Conservation (phyloP, 371 early-diverging fungal genomes). For the Mucor ambiguus region DNA sequence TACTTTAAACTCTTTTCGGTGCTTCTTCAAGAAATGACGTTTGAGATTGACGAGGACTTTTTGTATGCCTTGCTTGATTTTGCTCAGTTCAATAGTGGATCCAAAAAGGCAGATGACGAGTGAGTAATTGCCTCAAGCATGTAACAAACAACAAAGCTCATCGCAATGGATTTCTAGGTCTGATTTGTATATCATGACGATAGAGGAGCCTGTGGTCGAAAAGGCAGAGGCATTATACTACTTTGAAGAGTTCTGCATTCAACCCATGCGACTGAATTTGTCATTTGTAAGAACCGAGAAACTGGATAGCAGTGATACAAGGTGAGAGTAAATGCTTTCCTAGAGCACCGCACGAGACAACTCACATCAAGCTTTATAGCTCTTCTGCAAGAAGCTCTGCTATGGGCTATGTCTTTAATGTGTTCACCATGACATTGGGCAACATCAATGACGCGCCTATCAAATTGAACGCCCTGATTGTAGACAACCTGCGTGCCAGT, state of each 20-base stretch:
- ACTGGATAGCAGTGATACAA: constrained; percentile 38
- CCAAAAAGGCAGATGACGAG: constrained; percentile 16
- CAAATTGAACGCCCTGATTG: constrained; percentile 78
- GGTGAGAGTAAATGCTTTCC: no score
- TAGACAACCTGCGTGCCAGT: constrained; percentile 78
- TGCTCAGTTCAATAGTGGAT: constrained; percentile 59
- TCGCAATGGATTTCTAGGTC: constrained; percentile 19
- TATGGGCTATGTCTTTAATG: constrained; percentile 63
- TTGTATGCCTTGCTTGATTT: constrained; percentile 76
- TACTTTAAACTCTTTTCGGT: constrained; percentile 82
- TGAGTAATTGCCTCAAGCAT: constrained; percentile 8
- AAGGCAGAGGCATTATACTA: constrained; percentile 72
- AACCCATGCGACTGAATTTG: constrained; percentile 85
- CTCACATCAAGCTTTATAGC: neutral
- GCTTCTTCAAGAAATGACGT: constrained; percentile 84
- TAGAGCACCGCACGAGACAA: no score
- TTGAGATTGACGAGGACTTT: constrained; percentile 88
- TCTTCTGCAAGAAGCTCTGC: constrained; percentile 31
- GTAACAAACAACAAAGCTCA: neutral
- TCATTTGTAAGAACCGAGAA: constrained; percentile 79
- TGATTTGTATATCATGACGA: constrained; percentile 35
- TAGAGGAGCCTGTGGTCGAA: constrained; percentile 57
- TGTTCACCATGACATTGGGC: constrained; percentile 88
- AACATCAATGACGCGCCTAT: constrained; percentile 90
- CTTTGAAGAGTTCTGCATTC: constrained; percentile 87